Evolutionary conservation across 2,329 filamentous ascomycete species (phyloP).

Genomic region (Claviceps lovelessii): DNA sequence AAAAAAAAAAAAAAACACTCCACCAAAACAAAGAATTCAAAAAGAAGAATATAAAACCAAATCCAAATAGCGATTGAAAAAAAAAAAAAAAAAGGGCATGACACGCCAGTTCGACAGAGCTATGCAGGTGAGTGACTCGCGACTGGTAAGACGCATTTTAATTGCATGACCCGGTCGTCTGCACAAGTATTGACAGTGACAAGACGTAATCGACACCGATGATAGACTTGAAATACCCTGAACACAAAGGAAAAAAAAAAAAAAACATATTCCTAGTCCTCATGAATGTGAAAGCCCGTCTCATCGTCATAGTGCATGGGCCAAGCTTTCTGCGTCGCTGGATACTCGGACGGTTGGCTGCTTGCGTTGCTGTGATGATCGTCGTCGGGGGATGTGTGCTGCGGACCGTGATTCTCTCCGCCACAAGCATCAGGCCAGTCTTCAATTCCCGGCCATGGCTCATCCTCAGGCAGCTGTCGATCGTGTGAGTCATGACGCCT

Average conservation of each 20-base stretch:
- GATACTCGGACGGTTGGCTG: conserved; percentile 42
- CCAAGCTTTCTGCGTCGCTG: conserved; percentile 34
- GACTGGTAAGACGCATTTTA: too few relatives aligned
- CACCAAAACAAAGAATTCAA: neutral
- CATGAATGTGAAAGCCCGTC: conserved; percentile 26
- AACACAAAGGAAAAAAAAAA: neutral
- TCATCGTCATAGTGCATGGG: conserved; percentile 12
- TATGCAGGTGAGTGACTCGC: too few relatives aligned
- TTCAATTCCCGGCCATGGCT: conserved; percentile 43
- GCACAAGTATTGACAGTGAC: too few relatives aligned
- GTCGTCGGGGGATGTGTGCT: conserved; percentile 12
- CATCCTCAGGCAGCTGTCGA: conserved; percentile 34
- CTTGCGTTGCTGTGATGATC: conserved; percentile 26
- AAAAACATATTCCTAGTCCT: conserved; percentile 16
- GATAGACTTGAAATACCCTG: neutral
- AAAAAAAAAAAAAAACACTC: neutral
- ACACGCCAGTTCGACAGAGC: too few relatives aligned
- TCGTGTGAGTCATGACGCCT: conserved; percentile 11
- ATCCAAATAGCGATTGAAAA: too few relatives aligned
- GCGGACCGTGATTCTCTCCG: conserved; percentile 37
- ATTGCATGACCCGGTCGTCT: too few relatives aligned
- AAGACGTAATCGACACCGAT: too few relatives aligned
- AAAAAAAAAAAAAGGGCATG: too few relatives aligned
- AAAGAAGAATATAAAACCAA: neutral
- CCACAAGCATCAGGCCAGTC: conserved; percentile 32